These are phyloP conservation scores for Xylariales sp. DNA, from an alignment of 2,329 filamentous ascomycete genomes.

Conservation along the genomic window DNA sequence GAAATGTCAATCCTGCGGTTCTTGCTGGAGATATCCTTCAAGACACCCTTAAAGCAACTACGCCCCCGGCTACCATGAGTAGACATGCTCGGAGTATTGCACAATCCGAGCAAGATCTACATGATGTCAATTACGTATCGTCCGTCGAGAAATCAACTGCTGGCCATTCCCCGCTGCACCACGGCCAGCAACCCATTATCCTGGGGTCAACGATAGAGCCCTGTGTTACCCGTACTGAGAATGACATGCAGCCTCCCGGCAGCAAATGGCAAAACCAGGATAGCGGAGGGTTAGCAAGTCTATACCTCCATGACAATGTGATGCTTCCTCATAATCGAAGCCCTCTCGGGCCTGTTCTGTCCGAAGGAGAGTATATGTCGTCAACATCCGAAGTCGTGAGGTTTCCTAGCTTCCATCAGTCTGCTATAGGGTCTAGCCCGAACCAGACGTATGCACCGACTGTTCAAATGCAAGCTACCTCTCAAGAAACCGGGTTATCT, in stretches of 20 bases:
- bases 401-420: constrained; percentile 9
- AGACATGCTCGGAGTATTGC: neutral
- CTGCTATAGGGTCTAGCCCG: neutral
- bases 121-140: neutral
- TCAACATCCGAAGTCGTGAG: neutral
- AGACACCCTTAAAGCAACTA: neutral
- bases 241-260: neutral
- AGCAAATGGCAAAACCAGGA: neutral
- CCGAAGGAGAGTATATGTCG: constrained; percentile 3
- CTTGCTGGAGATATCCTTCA: neutral
- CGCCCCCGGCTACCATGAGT: neutral
- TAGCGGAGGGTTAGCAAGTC: neutral
- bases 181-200: neutral
- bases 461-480: neutral
- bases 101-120: neutral
- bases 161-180: neutral
- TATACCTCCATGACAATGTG: neutral
- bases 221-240: neutral
- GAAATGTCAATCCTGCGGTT: neutral
- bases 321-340: neutral
- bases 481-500: neutral
- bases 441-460: neutral
- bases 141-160: neutral
- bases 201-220: neutral
- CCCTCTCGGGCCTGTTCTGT: neutral